Percentiles rank a stretch among this genome's conserved stretches.
These are phyloP conservation scores for Hamamelis virginiana DNA, from an alignment of 164 flowering plant genomes.

Conservation along the genomic window DNA sequence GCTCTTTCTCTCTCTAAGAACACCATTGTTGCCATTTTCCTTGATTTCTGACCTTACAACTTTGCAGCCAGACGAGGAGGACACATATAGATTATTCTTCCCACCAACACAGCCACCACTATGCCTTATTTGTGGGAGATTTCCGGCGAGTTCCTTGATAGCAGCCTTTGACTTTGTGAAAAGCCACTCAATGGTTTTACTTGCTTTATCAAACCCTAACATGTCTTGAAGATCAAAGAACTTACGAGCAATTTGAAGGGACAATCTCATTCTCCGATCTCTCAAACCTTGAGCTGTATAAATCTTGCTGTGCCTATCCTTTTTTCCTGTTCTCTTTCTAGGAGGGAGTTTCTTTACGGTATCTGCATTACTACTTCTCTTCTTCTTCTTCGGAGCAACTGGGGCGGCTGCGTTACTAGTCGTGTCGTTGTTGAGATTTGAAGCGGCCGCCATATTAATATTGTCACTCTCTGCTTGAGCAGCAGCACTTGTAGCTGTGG, in stretches of 20 bases:
- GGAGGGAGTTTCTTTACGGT: slow-evolving; percentile 3
- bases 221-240: slow-evolving; percentile 45
- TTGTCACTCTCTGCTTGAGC: slow-evolving; percentile 6
- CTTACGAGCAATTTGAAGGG: slow-evolving; percentile 34
- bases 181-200: slow-evolving; percentile 43
- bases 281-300: slow-evolving; percentile 36
- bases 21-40: neutral
- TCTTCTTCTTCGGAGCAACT: too few species aligned
- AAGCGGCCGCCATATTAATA: neutral
- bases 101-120: neutral
- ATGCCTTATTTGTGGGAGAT: neutral
- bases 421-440: neutral
- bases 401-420: neutral
- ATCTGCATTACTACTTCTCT: neutral
- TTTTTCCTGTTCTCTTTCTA: slow-evolving; percentile 25
- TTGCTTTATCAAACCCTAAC: slow-evolving; percentile 39
- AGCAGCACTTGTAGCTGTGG: neutral
- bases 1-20: neutral
- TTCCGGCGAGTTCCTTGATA: slow-evolving; percentile 26
- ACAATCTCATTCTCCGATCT: slow-evolving; percentile 39
- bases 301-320: slow-evolving; percentile 45
- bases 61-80: too few species aligned
- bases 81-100: too few species aligned
- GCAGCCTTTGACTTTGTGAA: slow-evolving; percentile 30
- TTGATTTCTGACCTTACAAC: too few species aligned